A percentile compares a stretch with the other conserved stretches of the same genome.
Conservation (phyloP, 2,329 filamentous ascomycete genomes). For the Calonectria henricotiae region DNA sequence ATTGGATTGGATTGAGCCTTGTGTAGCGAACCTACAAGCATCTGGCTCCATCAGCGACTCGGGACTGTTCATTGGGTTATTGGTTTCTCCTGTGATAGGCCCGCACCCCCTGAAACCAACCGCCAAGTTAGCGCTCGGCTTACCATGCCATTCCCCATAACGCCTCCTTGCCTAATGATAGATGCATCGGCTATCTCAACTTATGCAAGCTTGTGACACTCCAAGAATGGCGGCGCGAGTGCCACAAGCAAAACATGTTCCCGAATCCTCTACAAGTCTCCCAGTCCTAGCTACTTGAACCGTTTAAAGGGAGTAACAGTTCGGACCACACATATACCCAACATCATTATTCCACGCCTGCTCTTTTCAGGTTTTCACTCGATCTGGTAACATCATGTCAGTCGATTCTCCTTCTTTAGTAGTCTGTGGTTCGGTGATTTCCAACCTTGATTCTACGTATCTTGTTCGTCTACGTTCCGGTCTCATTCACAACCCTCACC, state of each 20-base stretch:
- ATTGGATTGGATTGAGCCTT: not conserved
- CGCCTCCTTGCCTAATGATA: not conserved
- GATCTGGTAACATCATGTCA: slow-evolving; percentile 4
- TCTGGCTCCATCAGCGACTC: not conserved
- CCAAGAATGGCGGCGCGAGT: too few relatives aligned
- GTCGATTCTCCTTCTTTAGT: slow-evolving; percentile 5
- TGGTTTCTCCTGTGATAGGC: not conserved
- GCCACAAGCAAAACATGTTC: not conserved
- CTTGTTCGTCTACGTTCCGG: not conserved
- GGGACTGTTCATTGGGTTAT: too few relatives aligned
- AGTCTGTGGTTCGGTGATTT: slow-evolving; percentile 13
- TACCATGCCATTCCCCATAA: not conserved
- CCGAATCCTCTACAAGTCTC: not conserved
- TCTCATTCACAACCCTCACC: slow-evolving; percentile 9
- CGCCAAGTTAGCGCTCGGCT: not conserved
- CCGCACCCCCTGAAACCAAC: slow-evolving; percentile 2
- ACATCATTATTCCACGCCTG: not conserved
- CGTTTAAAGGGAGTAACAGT: not conserved
- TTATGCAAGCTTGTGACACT: not conserved
- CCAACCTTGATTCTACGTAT: slow-evolving; percentile 11
- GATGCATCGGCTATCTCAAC: not conserved
- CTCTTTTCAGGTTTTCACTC: not conserved
- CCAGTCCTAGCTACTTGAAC: not conserved
- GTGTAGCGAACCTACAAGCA: not conserved
- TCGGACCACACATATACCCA: not conserved